Conservation (phyloP, 2,329 filamentous ascomycete genomes). For the Ophiocordyceps camponoti-saundersi region DNA sequence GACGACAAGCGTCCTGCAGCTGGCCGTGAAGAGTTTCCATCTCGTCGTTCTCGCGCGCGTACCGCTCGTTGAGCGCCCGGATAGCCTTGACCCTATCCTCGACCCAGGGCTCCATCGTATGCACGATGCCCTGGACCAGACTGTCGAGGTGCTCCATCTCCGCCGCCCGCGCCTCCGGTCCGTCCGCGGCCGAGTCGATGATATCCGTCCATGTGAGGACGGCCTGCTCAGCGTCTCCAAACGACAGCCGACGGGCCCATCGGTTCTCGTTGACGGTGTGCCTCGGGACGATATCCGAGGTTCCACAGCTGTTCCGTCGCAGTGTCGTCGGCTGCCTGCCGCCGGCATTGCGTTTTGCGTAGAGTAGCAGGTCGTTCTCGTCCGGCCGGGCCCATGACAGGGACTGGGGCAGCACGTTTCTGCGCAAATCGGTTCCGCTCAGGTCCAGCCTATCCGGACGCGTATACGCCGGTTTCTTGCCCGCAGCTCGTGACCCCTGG, state of each 20-base stretch:
- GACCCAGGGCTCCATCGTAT: slow-evolving; percentile 44
- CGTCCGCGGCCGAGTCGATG: slow-evolving; percentile 19
- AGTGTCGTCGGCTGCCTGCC: slow-evolving; percentile 32
- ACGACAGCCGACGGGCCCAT: slow-evolving; percentile 59
- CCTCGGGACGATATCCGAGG: slow-evolving; percentile 12
- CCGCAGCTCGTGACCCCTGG: background rate
- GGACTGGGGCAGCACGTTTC: slow-evolving; percentile 23
- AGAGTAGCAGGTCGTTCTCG: slow-evolving; percentile 39
- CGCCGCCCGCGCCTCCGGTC: slow-evolving; percentile 22
- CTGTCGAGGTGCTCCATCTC: slow-evolving; percentile 38
- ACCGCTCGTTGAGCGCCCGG: slow-evolving; percentile 41
- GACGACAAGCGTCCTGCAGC: slow-evolving; percentile 52
- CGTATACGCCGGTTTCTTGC: slow-evolving; percentile 9
- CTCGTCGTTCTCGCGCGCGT: slow-evolving; percentile 45
- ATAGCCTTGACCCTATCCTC: slow-evolving; percentile 37
- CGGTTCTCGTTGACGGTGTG: slow-evolving; percentile 34
- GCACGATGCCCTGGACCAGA: slow-evolving; percentile 32
- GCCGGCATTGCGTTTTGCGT: slow-evolving; percentile 27
- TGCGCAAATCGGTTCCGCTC: slow-evolving; percentile 24
- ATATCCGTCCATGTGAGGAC: slow-evolving; percentile 49
- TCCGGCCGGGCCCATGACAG: slow-evolving; percentile 43
- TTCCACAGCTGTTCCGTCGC: slow-evolving; percentile 42
- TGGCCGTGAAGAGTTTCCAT: slow-evolving; percentile 53
- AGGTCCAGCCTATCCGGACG: slow-evolving; percentile 6
- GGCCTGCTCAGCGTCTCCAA: slow-evolving; percentile 60